Conservation (phyloP, 352 stramenopile species). For the Globisporangium megalacanthum region DNA sequence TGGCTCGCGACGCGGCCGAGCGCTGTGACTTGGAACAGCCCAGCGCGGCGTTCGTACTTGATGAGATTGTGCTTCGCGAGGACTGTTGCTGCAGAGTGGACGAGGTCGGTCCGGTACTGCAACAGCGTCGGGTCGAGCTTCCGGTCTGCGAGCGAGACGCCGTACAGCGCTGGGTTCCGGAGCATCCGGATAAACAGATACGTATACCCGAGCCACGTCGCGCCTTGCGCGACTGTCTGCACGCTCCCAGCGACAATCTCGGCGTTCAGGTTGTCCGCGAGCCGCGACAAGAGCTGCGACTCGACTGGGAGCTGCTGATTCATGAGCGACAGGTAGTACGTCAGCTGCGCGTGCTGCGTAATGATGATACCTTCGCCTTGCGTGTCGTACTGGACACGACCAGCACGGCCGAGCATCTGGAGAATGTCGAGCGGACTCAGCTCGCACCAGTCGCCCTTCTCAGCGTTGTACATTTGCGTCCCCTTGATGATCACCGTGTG, state of each 20-base stretch:
- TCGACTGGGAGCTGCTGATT: slow-evolving; percentile 99
- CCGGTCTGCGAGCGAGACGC: slow-evolving; percentile 84
- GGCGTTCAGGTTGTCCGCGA: slow-evolving; percentile 98
- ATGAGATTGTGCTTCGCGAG: slow-evolving; percentile 97
- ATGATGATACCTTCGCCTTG: slow-evolving; percentile 99
- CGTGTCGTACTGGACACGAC: slow-evolving; percentile 98
- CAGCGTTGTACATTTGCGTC: slow-evolving; percentile 99
- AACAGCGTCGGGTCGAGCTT: slow-evolving; percentile 93
- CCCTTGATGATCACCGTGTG: slow-evolving; percentile 99
- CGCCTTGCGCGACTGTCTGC: slow-evolving; percentile 92
- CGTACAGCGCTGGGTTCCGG: slow-evolving; percentile 96
- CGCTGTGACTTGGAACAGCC: slow-evolving; percentile 94
- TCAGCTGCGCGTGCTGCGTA: slow-evolving; percentile 97
- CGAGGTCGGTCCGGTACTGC: slow-evolving; percentile 94
- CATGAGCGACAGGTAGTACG: slow-evolving; percentile 99
- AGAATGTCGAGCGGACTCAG: slow-evolving; percentile 98
- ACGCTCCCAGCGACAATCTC: slow-evolving; percentile 98
- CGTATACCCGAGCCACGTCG: slow-evolving; percentile 99
- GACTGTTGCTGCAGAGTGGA: slow-evolving; percentile 94
- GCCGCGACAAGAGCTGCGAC: slow-evolving; percentile 94
- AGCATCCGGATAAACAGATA: slow-evolving; percentile 99
- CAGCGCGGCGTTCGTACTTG: slow-evolving; percentile 96
- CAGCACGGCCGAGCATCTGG: slow-evolving; percentile 98
- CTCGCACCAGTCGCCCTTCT: slow-evolving; percentile 97
- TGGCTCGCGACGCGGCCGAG: slow-evolving; percentile 97